Conservation (phyloP, 352 stramenopile genomes). For the Phytophthora litchii region DNA sequence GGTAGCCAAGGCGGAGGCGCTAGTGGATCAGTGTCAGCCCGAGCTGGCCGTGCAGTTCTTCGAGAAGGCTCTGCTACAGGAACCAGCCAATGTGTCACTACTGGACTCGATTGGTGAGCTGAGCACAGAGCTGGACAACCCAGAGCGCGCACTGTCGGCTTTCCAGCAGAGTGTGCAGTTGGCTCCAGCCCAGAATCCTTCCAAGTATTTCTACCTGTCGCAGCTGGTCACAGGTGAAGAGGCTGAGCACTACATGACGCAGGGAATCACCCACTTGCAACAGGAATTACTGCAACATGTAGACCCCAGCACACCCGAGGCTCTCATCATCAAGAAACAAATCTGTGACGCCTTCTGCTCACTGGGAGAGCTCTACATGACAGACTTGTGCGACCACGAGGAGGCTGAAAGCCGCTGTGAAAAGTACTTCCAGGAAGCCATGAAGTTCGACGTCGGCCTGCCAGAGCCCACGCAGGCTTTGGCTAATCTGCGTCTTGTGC, state of each 20-base stretch:
- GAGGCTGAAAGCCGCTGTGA: slow-evolving; percentile 95
- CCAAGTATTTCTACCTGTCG: slow-evolving; percentile 88
- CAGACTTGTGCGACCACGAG: slow-evolving; percentile 93
- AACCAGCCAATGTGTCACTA: slow-evolving; percentile 71
- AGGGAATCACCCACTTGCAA: slow-evolving; percentile 75
- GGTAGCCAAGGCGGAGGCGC: slow-evolving; percentile 79
- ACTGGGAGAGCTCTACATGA: slow-evolving; percentile 97
- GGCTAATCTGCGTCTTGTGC: slow-evolving; percentile 94
- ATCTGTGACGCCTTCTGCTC: slow-evolving; percentile 94
- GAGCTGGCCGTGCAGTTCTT: slow-evolving; percentile 88
- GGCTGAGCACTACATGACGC: slow-evolving; percentile 64
- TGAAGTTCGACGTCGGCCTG: slow-evolving; percentile 90
- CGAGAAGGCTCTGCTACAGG: slow-evolving; percentile 73
- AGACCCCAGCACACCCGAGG: slow-evolving; percentile 53
- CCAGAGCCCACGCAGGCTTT: slow-evolving; percentile 95
- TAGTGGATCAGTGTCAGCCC: slow-evolving; percentile 87
- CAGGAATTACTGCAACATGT: slow-evolving; percentile 58
- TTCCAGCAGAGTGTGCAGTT: slow-evolving; percentile 78
- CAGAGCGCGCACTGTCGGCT: slow-evolving; percentile 68
- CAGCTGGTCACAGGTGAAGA: slow-evolving; percentile 82
- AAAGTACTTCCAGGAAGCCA: slow-evolving; percentile 86
- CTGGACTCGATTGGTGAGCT: slow-evolving; percentile 84
- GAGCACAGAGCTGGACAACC: slow-evolving; percentile 82
- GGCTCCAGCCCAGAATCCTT: slow-evolving; percentile 71
- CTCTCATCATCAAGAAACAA: slow-evolving; percentile 85